These are phyloP conservation scores for Daedalea quercina DNA, from an alignment of 768 basidiomycete genomes.

Conservation along the genomic window DNA sequence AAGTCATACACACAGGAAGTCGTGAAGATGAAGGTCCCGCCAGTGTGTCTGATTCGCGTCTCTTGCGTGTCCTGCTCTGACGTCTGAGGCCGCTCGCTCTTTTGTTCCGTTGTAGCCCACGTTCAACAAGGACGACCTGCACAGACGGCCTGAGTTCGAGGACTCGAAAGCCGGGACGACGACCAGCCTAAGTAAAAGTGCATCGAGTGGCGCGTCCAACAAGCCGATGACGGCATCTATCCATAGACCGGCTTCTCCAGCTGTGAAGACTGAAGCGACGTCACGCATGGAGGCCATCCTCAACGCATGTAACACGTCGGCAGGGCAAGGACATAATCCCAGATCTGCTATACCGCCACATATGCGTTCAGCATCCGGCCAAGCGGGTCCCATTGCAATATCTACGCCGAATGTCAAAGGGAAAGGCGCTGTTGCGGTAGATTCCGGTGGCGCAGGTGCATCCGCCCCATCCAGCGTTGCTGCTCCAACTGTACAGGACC, in stretches of 20 bases:
- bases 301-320: conserved; percentile 10
- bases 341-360: conserved; percentile 33
- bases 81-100: conserved; percentile 1
- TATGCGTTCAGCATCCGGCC: conserved; percentile 23
- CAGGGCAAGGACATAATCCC: conserved; percentile 14
- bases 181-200: conserved; percentile 1
- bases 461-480: conserved; percentile 18
- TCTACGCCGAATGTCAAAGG: conserved; percentile 10
- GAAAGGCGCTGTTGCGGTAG: conserved; percentile 1
- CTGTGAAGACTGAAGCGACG: conserved; percentile 7
- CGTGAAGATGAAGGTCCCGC: conserved; percentile 77
- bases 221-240: not conserved
- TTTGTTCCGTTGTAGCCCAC: conserved; percentile 39
- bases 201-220: not conserved
- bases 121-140: conserved; percentile 58
- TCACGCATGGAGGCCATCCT: conserved; percentile 8
- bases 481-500: conserved; percentile 7
- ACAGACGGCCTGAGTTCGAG: conserved; percentile 66
- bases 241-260: not conserved
- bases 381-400: conserved; percentile 2
- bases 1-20: conserved; percentile 83
- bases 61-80: not conserved
- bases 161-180: conserved; percentile 22
- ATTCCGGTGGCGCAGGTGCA: conserved; percentile 28
- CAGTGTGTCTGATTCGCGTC: conserved; percentile 44